A percentile compares a stretch with the other conserved stretches of the same genome.
phyloP scores from a whole-genome alignment of 176 grass and related monocot genomes.

The Zoysia japonica region DNA sequence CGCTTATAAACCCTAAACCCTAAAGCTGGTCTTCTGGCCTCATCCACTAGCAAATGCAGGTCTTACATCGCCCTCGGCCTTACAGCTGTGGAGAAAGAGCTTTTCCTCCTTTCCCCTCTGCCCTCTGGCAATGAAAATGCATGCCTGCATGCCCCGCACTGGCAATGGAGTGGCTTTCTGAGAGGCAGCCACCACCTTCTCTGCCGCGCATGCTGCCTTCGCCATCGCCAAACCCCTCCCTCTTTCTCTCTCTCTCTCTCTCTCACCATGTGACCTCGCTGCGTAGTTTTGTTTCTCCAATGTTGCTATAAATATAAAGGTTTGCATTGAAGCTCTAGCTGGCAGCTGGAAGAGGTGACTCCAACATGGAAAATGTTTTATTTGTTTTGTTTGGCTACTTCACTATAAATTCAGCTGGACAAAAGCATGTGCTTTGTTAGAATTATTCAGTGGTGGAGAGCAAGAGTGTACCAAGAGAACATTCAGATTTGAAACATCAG shows the following conservation, averaged over 20 bases:
- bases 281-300: constrained; percentile 48
- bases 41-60: constrained; percentile 68
- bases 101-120: constrained; percentile 44
- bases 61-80: constrained; percentile 52
- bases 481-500: background rate
- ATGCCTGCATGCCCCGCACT: constrained; percentile 44
- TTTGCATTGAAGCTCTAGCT: background rate
- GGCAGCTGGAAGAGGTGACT: constrained; percentile 4
- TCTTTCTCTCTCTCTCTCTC: constrained; percentile 2
- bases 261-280: constrained; percentile 37
- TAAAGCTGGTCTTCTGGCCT: constrained; percentile 61
- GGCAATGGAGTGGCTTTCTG: constrained; percentile 58
- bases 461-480: background rate
- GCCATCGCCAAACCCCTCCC: background rate
- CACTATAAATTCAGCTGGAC: too few relatives aligned
- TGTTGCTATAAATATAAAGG: constrained; percentile 24
- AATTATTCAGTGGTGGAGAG: background rate
- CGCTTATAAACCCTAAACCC: constrained; percentile 49
- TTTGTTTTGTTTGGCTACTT: background rate
- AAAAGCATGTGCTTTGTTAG: background rate
- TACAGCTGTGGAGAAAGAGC: constrained; percentile 66
- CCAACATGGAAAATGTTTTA: constrained; percentile 7
- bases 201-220: constrained; percentile 16
- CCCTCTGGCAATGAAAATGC: constrained; percentile 57
- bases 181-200: constrained; percentile 36